phyloP scores from a whole-genome alignment of 108 stramenopile species.

The Skeletonema potamos region DNA sequence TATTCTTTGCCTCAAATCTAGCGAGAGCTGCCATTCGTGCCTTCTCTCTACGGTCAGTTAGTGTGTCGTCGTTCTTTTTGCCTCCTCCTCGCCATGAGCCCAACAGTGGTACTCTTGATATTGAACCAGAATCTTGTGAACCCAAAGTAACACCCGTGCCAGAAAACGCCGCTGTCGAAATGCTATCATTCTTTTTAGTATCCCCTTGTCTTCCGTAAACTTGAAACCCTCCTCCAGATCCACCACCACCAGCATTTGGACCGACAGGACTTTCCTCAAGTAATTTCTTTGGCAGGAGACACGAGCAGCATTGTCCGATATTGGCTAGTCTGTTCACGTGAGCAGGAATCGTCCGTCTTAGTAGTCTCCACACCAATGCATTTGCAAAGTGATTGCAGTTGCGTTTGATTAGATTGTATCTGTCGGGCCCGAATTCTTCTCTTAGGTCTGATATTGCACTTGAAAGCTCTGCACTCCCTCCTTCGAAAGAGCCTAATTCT shows the following conservation, averaged over 20 bases:
- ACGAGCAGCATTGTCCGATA: conserved; percentile 78
- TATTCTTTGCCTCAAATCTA: conserved; percentile 53
- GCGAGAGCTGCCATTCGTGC: conserved; percentile 81
- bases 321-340: conserved; percentile 89
- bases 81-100: conserved; percentile 30
- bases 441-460: conserved; percentile 70
- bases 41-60: conserved; percentile 81
- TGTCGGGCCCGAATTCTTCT: conserved; percentile 64
- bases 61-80: conserved; percentile 43
- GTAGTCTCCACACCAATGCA: conserved; percentile 75
- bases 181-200: conserved; percentile 29
- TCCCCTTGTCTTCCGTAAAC: conserved; percentile 52
- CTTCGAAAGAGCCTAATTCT: conserved; percentile 80
- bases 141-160: conserved; percentile 59
- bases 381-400: conserved; percentile 96
- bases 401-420: conserved; percentile 72
- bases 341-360: conserved; percentile 64
- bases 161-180: conserved; percentile 42
- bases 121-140: conserved; percentile 16
- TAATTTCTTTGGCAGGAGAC: conserved; percentile 77
- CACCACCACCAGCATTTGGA: conserved; percentile 37
- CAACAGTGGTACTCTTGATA: conserved; percentile 29
- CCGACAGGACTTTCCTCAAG: conserved; percentile 84
- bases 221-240: conserved; percentile 12
- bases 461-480: conserved; percentile 65